These are phyloP conservation scores for Xylaria sp. DNA, from an alignment of 2,329 filamentous ascomycete genomes.

Conservation along the genomic window DNA sequence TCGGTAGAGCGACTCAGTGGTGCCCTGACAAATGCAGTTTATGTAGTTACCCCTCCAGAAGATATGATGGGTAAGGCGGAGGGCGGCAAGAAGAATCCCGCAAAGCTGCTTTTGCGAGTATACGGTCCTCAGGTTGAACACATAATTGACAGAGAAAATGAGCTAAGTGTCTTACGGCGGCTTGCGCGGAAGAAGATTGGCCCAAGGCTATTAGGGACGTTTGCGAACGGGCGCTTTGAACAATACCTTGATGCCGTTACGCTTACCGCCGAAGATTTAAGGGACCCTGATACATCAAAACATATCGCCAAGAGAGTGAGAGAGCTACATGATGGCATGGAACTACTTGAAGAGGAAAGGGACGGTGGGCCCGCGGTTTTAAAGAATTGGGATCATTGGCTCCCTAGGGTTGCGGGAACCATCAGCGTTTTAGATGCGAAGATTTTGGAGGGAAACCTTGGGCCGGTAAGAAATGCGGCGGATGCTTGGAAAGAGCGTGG, in stretches of 20 bases:
- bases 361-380: constrained; percentile 84
- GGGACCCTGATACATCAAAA: constrained; percentile 82
- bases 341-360: constrained; percentile 81
- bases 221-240: constrained; percentile 94
- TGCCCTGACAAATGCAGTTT: constrained; percentile 95
- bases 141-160: constrained; percentile 91
- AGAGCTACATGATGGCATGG: constrained; percentile 93
- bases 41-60: constrained; percentile 86
- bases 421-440: constrained; percentile 68
- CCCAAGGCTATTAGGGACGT: constrained; percentile 88
- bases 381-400: constrained; percentile 95
- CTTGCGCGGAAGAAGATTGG: constrained; percentile 93
- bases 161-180: constrained; percentile 85
- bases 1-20: constrained; percentile 84
- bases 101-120: constrained; percentile 86
- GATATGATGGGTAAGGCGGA: constrained; percentile 60
- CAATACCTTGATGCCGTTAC: constrained; percentile 90
- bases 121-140: constrained; percentile 97
- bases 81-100: constrained; percentile 57
- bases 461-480: constrained; percentile 45
- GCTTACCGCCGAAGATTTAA: constrained; percentile 79
- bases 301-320: constrained; percentile 98
- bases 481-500: constrained; percentile 75
- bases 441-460: constrained; percentile 57
- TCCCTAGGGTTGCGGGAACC: constrained; percentile 71